Percentiles rank a stretch among this genome's conserved stretches.
Conservation (phyloP, 306 rosid species). For the Rosa rugosa region DNA sequence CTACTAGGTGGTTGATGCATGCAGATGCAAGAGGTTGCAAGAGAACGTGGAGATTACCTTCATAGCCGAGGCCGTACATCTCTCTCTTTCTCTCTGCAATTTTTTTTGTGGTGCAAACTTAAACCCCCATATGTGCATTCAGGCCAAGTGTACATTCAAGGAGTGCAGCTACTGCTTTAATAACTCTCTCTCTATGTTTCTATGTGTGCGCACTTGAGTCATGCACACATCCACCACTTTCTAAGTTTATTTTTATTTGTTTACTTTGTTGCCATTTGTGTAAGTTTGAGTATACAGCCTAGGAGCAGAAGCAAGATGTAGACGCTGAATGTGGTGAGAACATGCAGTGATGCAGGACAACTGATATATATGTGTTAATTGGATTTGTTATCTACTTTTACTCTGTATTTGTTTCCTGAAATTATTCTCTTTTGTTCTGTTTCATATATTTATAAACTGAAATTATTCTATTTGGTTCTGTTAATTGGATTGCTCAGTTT, state of each 20-base stretch:
- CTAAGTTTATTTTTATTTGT: constrained; percentile 15
- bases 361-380: no score
- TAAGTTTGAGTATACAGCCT: constrained; percentile 71
- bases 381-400: no score
- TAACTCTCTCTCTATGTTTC: constrained; percentile 5
- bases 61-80: constrained; percentile 95
- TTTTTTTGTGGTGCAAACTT: neutral
- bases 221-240: constrained; percentile 1
- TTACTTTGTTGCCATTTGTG: constrained; percentile 36
- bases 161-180: neutral
- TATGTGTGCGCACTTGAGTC: neutral
- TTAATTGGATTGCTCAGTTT: constrained; percentile 16
- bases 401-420: no score
- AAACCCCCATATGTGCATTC: neutral
- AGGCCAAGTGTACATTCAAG: neutral
- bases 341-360: no score
- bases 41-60: constrained; percentile 98
- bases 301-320: constrained; percentile 59
- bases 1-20: constrained; percentile 64
- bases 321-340: no score
- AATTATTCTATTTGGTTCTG: no score
- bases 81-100: constrained; percentile 20
- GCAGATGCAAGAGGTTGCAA: constrained; percentile 99
- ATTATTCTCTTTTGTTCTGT: no score
- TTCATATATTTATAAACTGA: no score